Evolutionary conservation across 192 early-diverging fungal genomes (phyloP).

Genomic region (Backusella circina): DNA sequence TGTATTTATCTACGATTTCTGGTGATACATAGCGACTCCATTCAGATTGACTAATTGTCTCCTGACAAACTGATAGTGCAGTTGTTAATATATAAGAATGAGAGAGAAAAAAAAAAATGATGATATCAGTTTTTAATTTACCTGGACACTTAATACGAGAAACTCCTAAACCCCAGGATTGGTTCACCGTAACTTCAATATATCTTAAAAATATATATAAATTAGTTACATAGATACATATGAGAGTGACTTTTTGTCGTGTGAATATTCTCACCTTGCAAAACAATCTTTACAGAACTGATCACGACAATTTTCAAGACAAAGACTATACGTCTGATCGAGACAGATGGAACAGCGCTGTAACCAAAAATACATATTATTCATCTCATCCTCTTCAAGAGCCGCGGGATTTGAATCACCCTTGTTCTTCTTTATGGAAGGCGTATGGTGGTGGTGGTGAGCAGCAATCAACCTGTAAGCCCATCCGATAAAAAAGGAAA

Average conservation of each 20-base stretch:
- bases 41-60: conserved; percentile 44
- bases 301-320: conserved; percentile 32
- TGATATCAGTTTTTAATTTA: neutral
- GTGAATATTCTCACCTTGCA: conserved; percentile 17
- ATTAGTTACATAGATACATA: too few species aligned
- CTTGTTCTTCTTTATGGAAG: neutral
- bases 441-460: conserved; percentile 1
- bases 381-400: conserved; percentile 16
- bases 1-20: conserved; percentile 39
- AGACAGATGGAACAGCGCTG: conserved; percentile 36
- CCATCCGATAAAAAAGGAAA: conserved; percentile 30
- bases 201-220: conserved; percentile 24
- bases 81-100: neutral
- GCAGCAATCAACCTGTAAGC: conserved; percentile 1
- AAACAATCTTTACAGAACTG: conserved; percentile 38
- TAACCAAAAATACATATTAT: conserved; percentile 33
- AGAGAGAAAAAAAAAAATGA: neutral
- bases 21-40: conserved; percentile 57
- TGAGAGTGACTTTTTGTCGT: neutral
- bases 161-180: conserved; percentile 54
- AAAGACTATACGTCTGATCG: conserved; percentile 29
- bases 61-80: conserved; percentile 41
- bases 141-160: conserved; percentile 55
- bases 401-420: neutral
- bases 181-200: conserved; percentile 51